These are phyloP conservation scores for Pistacia vera DNA, from an alignment of 345 rosid species.

Conservation along the genomic window DNA sequence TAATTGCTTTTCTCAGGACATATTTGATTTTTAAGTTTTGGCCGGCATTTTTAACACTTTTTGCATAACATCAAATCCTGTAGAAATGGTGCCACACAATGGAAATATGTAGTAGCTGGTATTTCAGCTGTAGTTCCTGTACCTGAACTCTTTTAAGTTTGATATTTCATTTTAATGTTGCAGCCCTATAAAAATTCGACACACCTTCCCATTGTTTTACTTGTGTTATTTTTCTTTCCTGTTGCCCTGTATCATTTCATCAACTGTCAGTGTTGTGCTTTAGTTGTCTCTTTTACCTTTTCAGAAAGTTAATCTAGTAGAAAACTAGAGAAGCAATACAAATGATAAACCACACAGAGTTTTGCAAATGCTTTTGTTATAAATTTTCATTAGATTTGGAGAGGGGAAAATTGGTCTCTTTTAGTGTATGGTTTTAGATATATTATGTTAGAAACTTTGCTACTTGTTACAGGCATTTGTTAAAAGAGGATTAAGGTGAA, in stretches of 20 bases:
- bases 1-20: neutral
- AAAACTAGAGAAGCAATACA: neutral
- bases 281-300: neutral
- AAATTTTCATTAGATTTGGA: neutral
- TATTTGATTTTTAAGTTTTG: neutral
- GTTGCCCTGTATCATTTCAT: neutral
- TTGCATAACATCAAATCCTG: neutral
- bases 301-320: neutral
- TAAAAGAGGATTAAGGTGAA: conserved; percentile 34
- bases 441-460: neutral
- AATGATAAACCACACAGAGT: neutral
- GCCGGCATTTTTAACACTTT: neutral
- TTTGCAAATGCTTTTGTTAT: neutral
- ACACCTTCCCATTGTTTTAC: too few species aligned
- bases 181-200: neutral
- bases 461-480: conserved; percentile 27
- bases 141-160: neutral
- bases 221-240: neutral
- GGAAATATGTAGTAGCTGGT: too few species aligned
- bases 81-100: neutral
- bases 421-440: neutral
- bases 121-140: neutral
- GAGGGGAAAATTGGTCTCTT: neutral
- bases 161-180: neutral
- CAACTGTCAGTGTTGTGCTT: neutral